A percentile compares a stretch with the other conserved stretches of the same genome.
These are phyloP conservation scores for Neofusicoccum laricinum DNA, from an alignment of 2,329 filamentous ascomycete species.

Conservation along the genomic window DNA sequence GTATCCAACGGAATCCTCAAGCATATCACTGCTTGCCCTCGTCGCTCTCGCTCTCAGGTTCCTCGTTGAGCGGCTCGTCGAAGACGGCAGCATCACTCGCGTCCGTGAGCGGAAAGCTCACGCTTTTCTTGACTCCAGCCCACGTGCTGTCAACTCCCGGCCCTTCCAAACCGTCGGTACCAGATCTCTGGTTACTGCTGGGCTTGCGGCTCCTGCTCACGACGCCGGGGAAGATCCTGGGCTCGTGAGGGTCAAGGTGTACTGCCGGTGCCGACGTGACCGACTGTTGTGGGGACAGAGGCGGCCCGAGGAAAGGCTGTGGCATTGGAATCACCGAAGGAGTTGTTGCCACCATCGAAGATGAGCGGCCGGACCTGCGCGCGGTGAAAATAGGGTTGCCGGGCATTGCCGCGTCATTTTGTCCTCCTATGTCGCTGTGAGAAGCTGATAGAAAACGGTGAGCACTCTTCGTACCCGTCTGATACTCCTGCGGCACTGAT, in stretches of 20 bases:
- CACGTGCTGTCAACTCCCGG: neutral
- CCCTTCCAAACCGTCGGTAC: neutral
- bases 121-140: constrained; percentile 4
- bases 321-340: constrained; percentile 15
- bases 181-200: constrained; percentile 18
- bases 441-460: constrained; percentile 20
- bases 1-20: neutral
- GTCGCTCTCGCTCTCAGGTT: neutral
- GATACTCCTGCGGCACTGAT: constrained; percentile 27
- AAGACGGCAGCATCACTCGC: constrained; percentile 10
- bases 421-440: neutral
- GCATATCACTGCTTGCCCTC: neutral
- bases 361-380: neutral
- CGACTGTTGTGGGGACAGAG: constrained; percentile 21
- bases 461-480: constrained; percentile 18
- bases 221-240: constrained; percentile 69
- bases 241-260: constrained; percentile 54
- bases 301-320: constrained; percentile 12
- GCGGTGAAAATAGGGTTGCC: neutral
- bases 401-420: neutral
- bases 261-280: constrained; percentile 25
- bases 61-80: constrained; percentile 14
- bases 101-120: neutral
- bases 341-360: constrained; percentile 12
- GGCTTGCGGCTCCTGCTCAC: constrained; percentile 48